A percentile compares a stretch with the other conserved stretches of the same genome.
Conservation (phyloP, 2,329 filamentous ascomycete species). For the Stachybotrys chartarum region DNA sequence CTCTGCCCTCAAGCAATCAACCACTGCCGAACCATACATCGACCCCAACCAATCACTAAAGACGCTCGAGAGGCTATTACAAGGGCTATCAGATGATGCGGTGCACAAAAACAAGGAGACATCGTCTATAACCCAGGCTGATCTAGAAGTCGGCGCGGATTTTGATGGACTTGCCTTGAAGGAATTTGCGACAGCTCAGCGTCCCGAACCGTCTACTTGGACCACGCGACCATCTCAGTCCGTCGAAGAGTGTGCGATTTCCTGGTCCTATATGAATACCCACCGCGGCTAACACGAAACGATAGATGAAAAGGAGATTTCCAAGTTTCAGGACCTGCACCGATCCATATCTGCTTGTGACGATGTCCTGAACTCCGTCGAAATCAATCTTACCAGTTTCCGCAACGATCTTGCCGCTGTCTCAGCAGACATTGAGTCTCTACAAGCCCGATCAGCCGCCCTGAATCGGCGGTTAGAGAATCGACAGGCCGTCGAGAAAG, state of each 20-base stretch:
- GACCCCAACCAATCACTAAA: conserved; percentile 53
- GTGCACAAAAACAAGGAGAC: conserved; percentile 6
- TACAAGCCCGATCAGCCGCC: conserved; percentile 79
- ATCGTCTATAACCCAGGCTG: conserved; percentile 33
- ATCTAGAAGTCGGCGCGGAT: conserved; percentile 62
- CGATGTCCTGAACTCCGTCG: conserved; percentile 86
- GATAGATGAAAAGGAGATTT: conserved; percentile 69
- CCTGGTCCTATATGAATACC: not conserved
- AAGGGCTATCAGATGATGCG: conserved; percentile 14
- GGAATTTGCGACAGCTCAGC: conserved; percentile 50
- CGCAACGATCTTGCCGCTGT: conserved; percentile 88
- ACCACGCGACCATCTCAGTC: conserved; percentile 48
- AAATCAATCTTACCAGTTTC: conserved; percentile 86
- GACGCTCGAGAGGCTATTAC: conserved; percentile 50
- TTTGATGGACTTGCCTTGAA: conserved; percentile 73
- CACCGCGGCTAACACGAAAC: not conserved
- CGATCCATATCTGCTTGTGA: conserved; percentile 85
- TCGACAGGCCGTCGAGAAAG: conserved; percentile 79
- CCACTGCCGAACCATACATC: conserved; percentile 42
- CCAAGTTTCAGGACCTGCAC: conserved; percentile 85
- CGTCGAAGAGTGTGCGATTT: conserved; percentile 61
- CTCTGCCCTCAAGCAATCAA: conserved; percentile 56
- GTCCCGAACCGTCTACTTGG: conserved; percentile 9
- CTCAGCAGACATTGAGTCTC: conserved; percentile 87
- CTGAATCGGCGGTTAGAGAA: conserved; percentile 84